phyloP scores from a whole-genome alignment of 1,284 basidiomycete species.

The Moesziomyces sp. region DNA sequence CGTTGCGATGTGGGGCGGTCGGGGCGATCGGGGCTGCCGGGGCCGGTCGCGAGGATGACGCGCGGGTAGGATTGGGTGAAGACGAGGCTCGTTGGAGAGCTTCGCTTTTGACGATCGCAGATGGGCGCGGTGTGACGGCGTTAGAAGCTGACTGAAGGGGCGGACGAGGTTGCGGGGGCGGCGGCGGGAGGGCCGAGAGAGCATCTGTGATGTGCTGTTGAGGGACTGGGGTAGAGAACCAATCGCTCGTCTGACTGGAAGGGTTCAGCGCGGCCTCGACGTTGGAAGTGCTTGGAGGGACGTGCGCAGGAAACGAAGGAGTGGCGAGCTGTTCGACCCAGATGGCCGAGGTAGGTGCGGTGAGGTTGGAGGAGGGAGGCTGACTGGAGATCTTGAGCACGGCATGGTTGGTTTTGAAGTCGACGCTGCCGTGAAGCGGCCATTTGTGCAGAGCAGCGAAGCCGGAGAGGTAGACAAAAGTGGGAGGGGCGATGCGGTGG shows the following conservation, averaged over 20 bases:
- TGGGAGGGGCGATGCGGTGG: conserved; percentile 20
- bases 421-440: background rate
- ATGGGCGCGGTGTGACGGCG: background rate
- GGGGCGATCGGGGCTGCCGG: conserved; percentile 14
- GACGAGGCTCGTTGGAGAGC: conserved; percentile 11
- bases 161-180: conserved; percentile 9
- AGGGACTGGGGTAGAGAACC: conserved; percentile 42
- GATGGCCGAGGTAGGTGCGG: conserved; percentile 27
- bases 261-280: conserved; percentile 3
- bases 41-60: conserved; percentile 13
- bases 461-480: conserved; percentile 31
- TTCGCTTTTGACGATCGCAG: conserved; percentile 19
- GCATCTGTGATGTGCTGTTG: background rate
- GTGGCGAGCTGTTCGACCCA: conserved; percentile 35
- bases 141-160: background rate
- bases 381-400: conserved; percentile 39
- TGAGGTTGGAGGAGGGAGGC: conserved; percentile 14
- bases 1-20: conserved; percentile 19
- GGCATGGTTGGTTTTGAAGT: conserved; percentile 10
- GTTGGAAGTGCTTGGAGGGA: background rate
- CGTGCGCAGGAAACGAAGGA: background rate
- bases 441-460: conserved; percentile 20
- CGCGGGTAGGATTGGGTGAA: conserved; percentile 10
- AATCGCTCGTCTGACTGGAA: conserved; percentile 27
- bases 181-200: background rate